Conservation (phyloP, 495 filamentous ascomycete genomes). For the Aspergillus ellipticus region DNA sequence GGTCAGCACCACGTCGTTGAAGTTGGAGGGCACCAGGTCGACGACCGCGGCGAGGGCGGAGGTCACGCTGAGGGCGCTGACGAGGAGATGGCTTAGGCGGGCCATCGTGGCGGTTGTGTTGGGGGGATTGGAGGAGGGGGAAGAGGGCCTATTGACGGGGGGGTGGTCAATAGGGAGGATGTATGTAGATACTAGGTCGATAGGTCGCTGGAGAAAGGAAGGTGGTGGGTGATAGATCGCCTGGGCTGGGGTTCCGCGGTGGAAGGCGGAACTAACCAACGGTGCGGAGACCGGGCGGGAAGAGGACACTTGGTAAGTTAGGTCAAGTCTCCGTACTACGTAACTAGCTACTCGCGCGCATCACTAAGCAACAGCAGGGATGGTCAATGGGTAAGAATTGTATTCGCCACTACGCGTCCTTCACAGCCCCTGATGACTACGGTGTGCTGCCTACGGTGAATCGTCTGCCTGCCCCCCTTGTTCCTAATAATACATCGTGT, state of each 20-base stretch:
- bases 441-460: background rate
- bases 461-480: background rate
- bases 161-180: background rate
- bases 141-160: background rate
- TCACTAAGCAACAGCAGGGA: background rate
- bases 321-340: too few species aligned
- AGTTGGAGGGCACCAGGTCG: constrained; percentile 84
- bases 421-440: background rate
- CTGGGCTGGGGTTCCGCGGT: constrained; percentile 10
- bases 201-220: background rate
- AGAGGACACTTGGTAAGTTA: constrained; percentile 24
- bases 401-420: background rate
- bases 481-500: background rate
- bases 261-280: constrained; percentile 10
- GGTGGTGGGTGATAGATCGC: constrained; percentile 1
- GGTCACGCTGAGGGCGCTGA: constrained; percentile 42
- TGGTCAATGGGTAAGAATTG: background rate
- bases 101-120: constrained; percentile 30
- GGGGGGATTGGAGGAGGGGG: background rate
- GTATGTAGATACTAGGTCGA: too few species aligned
- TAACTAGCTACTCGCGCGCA: too few species aligned
- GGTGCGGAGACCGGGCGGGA: constrained; percentile 9
- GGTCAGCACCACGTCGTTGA: constrained; percentile 82
- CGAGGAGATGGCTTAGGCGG: constrained; percentile 44
- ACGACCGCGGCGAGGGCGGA: constrained; percentile 56